These are phyloP conservation scores for Atractiella rhizophila DNA, from an alignment of 768 basidiomycete genomes.

Conservation along the genomic window DNA sequence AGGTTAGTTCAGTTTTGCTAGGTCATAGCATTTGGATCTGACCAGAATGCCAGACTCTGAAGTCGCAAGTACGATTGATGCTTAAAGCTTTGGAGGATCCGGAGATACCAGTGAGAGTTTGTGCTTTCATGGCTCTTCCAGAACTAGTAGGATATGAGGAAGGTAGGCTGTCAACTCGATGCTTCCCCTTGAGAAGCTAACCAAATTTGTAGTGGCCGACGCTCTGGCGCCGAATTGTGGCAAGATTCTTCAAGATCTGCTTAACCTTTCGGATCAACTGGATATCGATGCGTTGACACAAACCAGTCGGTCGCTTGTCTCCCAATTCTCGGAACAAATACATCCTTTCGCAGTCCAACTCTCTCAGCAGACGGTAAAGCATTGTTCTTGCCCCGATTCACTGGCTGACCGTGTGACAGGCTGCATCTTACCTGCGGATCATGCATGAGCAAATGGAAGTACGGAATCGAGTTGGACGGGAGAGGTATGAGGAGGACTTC, in stretches of 20 bases:
- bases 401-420: constrained; percentile 24
- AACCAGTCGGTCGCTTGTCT: constrained; percentile 66
- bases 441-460: constrained; percentile 36
- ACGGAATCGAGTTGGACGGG: constrained; percentile 28
- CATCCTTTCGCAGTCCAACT: constrained; percentile 63
- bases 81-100: constrained; percentile 46
- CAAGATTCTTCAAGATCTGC: constrained; percentile 52
- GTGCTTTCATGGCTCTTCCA: constrained; percentile 53
- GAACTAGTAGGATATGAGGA: constrained; percentile 35
- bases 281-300: constrained; percentile 61
- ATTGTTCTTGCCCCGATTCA: no score
- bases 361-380: constrained; percentile 39
- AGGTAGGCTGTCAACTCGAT: constrained; percentile 3
- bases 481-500: constrained; percentile 26
- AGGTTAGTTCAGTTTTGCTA: constrained; percentile 25
- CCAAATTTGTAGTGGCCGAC: constrained; percentile 30
- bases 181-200: neutral
- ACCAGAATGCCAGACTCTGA: neutral
- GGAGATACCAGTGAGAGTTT: constrained; percentile 59
- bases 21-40: neutral
- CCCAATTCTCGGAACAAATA: constrained; percentile 57
- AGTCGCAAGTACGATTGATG: constrained; percentile 28
- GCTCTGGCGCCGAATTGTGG: constrained; percentile 52
- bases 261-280: constrained; percentile 72
- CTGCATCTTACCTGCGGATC: constrained; percentile 57